Evolutionary conservation across 495 filamentous ascomycete genomes (phyloP).

Genomic region (Podospora tetraspora): DNA sequence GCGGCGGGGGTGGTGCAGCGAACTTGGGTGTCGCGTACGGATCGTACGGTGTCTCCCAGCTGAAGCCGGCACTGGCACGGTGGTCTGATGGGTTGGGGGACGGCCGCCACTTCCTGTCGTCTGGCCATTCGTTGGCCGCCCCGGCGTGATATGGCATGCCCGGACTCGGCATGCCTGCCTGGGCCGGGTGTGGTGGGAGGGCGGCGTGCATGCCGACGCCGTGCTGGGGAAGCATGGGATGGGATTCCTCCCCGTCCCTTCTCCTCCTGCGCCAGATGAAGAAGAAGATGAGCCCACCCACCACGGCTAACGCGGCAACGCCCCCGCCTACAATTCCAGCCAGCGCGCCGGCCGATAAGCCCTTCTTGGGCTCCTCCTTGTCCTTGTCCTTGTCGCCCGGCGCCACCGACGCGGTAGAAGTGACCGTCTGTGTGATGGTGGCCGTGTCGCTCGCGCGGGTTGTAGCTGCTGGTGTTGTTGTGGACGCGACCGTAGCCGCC

Average conservation of each 20-base stretch:
- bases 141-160: background rate
- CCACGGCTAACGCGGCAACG: conserved; percentile 19
- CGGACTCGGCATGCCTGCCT: conserved; percentile 3
- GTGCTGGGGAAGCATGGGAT: conserved; percentile 31
- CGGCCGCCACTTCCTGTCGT: conserved; percentile 20
- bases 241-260: conserved; percentile 26
- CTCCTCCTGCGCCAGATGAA: conserved; percentile 24
- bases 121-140: conserved; percentile 12
- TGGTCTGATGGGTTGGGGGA: conserved; percentile 9
- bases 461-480: conserved; percentile 3
- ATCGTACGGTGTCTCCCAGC: conserved; percentile 32
- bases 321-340: conserved; percentile 26
- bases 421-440: conserved; percentile 1
- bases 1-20: conserved; percentile 1
- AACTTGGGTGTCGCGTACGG: conserved; percentile 5
- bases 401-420: conserved; percentile 4
- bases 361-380: background rate
- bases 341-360: conserved; percentile 20
- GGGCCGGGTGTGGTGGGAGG: conserved; percentile 9
- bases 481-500: conserved; percentile 23
- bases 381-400: background rate
- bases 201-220: conserved; percentile 6
- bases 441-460: conserved; percentile 1
- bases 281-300: conserved; percentile 19
- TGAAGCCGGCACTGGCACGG: conserved; percentile 22